These are phyloP conservation scores for Tephrocybe rancida DNA, from an alignment of 768 basidiomycete species.

Conservation along the genomic window DNA sequence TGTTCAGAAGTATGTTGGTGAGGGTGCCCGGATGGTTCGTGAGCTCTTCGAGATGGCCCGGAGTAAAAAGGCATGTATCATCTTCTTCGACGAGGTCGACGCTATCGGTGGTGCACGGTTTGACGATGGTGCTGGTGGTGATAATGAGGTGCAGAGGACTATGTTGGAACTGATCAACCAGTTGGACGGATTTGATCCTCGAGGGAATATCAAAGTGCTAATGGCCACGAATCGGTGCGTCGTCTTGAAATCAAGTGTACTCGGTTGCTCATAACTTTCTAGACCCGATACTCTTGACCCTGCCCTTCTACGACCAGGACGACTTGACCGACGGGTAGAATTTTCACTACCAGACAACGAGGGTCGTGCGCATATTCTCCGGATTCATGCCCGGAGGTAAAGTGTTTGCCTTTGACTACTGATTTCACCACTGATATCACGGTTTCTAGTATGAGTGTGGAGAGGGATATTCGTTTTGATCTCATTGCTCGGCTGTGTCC, in stretches of 20 bases:
- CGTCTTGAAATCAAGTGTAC: background rate
- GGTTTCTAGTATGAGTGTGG: slow-evolving; percentile 85
- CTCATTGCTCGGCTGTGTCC: slow-evolving; percentile 96
- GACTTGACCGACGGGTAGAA: slow-evolving; percentile 96
- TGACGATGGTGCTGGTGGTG: slow-evolving; percentile 98
- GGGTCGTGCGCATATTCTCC: slow-evolving; percentile 94
- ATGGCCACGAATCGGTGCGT: slow-evolving; percentile 97
- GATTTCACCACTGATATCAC: slow-evolving; percentile 2
- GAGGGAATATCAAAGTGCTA: slow-evolving; percentile 99
- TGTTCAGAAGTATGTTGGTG: slow-evolving; percentile 99
- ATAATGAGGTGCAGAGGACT: slow-evolving; percentile 98
- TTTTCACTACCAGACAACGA: slow-evolving; percentile 95
- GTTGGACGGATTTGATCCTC: slow-evolving; percentile 95
- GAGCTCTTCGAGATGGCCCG: slow-evolving; percentile 99
- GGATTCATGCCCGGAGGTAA: slow-evolving; percentile 94
- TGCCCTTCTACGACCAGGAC: slow-evolving; percentile 92
- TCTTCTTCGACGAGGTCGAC: slow-evolving; percentile 99
- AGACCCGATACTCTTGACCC: slow-evolving; percentile 99
- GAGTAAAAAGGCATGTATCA: slow-evolving; percentile 98
- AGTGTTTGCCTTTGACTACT: slow-evolving; percentile 3
- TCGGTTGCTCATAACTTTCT: slow-evolving; percentile 5
- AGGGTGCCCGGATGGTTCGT: slow-evolving; percentile 98
- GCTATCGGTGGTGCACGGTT: slow-evolving; percentile 98
- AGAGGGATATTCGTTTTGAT: slow-evolving; percentile 96
- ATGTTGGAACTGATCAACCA: slow-evolving; percentile 99